Evolutionary conservation across 2,329 filamentous ascomycete species (phyloP), one percentile per base, ranked within the genome.

Genomic region (Fusarium foetens): DNA sequence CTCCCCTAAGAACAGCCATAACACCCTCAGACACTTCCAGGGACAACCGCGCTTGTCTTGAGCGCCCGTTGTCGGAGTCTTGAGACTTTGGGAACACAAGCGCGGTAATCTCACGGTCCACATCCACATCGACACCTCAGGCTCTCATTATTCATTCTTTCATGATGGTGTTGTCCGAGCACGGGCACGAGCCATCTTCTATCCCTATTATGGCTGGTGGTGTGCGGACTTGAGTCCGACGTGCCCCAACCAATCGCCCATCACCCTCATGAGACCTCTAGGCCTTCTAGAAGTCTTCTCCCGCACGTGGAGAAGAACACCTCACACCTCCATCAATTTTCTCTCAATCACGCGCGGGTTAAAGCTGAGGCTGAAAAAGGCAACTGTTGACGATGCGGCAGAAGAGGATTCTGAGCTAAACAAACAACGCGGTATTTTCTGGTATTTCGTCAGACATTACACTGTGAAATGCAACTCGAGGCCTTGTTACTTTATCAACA

Each of bases 221-320:
- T 72, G 65, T 70, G 43, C 49, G 63, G 27, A 19, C 25, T 42
- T 12, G 27, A 23, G 53, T 54, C 65, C 23, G 65, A 54, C 12
- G 38, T 54, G 19, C 55, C 55, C 36, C 42, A 48, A 23, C 70
- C 70, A 72, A 72, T 72, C 52, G 61, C 55, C 31, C 19, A 11
- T 21, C 21, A 36, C 31, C 23, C 27, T 43, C 31, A 43, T 39
- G 49, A 51, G 58, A 58, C 68, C 54, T 75, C 75, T 68, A 48
- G 58, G 57, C 45, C 61, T 76, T 76, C 75, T 73, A 75, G 75
- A 76, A 76, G 36, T 42, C 67, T 77, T 76, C 75, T 76, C 66
- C 71, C 67, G 73, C 73, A 61, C 58, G 31, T 68, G 71, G 73
- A 63, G 61, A 62, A 46, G 31, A 27, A 52, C 35, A 38, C 49